A percentile compares a stretch with the other conserved stretches of the same genome.
These are phyloP conservation scores for Pleurotus platypus DNA, from an alignment of 768 basidiomycete species.

Conservation along the genomic window DNA sequence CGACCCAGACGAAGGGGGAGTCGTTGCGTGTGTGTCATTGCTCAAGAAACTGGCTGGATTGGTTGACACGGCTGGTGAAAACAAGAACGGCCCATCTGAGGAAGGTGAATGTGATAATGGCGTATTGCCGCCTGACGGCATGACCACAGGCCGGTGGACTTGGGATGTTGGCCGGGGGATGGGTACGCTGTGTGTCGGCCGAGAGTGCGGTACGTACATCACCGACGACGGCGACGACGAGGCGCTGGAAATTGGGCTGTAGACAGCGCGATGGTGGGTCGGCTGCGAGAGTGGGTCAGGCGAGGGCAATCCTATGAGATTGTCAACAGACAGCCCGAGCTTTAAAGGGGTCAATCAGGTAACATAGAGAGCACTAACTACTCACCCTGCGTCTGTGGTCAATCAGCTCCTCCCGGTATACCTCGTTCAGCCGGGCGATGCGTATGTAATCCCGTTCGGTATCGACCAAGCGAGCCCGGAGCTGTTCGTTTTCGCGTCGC, in stretches of 20 bases:
- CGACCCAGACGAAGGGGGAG: conserved; percentile 65
- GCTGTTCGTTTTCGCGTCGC: conserved; percentile 73
- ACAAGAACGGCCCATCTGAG: conserved; percentile 63
- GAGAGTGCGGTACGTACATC: conserved; percentile 28
- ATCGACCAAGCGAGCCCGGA: conserved; percentile 63
- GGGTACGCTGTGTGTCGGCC: conserved; percentile 56
- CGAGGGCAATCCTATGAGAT: conserved; percentile 67
- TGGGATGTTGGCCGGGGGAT: conserved; percentile 72
- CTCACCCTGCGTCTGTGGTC: conserved; percentile 73
- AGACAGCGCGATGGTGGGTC: conserved; percentile 51
- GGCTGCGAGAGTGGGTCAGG: conserved; percentile 70
- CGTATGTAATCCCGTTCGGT: conserved; percentile 78
- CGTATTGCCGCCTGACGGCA: conserved; percentile 50
- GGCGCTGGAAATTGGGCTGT: conserved; percentile 22
- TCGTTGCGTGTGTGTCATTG: conserved; percentile 63
- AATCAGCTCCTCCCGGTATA: conserved; percentile 82
- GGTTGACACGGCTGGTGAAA: conserved; percentile 56
- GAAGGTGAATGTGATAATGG: conserved; percentile 65
- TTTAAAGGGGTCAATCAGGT: conserved; percentile 21
- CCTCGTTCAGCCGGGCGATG: conserved; percentile 71
- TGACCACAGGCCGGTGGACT: conserved; percentile 50
- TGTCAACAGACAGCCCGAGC: conserved; percentile 77
- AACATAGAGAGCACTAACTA: conserved; percentile 15
- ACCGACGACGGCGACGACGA: conserved; percentile 49
- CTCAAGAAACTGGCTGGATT: conserved; percentile 54